Conservation (phyloP, 352 stramenopile genomes). For the Thalassiosira sp. region DNA sequence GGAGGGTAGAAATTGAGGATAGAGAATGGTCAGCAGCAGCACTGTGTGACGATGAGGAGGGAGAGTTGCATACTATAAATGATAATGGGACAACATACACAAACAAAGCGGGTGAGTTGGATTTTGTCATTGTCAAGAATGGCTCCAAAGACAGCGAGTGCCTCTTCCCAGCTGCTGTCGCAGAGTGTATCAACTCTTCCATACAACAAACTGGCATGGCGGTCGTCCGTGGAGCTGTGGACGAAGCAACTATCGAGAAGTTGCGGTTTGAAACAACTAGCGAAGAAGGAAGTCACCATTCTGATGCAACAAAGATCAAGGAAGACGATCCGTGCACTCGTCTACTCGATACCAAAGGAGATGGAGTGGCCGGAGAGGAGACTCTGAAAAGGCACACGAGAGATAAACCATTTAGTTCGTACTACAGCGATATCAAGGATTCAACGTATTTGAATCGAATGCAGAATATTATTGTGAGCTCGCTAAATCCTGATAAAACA, state of each 20-base stretch:
- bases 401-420: background rate
- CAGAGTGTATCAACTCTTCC: background rate
- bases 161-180: background rate
- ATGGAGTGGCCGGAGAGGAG: background rate
- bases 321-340: background rate
- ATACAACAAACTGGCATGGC: constrained; percentile 1
- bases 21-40: background rate
- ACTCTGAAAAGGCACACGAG: background rate
- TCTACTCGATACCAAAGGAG: background rate
- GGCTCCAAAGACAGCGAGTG: background rate
- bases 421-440: background rate
- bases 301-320: background rate
- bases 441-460: background rate
- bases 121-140: background rate
- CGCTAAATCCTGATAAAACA: background rate
- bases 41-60: background rate
- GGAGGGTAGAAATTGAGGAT: background rate
- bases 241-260: background rate
- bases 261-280: background rate
- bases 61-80: background rate
- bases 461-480: background rate
- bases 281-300: background rate
- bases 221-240: background rate
- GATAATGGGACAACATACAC: background rate
- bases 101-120: background rate